Percentiles rank a stretch among this genome's conserved stretches.
Conservation (phyloP, 2,329 filamentous ascomycete genomes). For the Nothomitra cinnamomea region DNA sequence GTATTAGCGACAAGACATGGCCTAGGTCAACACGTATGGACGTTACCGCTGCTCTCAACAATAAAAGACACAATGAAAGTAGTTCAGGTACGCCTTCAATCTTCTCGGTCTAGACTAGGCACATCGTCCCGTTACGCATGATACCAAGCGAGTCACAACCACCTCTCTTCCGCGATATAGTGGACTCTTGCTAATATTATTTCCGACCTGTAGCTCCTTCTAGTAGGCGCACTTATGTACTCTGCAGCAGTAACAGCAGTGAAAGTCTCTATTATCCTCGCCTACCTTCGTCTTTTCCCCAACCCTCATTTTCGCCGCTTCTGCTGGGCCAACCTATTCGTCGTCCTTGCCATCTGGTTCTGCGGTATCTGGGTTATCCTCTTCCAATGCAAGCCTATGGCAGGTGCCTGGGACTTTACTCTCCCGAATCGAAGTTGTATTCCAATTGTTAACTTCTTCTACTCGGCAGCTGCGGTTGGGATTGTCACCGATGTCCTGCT, state of each 20-base stretch:
- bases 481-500: background rate
- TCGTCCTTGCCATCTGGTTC: background rate
- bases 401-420: background rate
- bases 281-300: background rate
- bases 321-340: background rate
- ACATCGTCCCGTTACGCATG: too few species aligned
- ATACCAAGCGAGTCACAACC: too few species aligned
- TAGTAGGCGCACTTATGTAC: background rate
- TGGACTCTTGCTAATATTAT: too few species aligned
- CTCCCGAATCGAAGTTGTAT: background rate
- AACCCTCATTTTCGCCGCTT: background rate
- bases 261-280: background rate
- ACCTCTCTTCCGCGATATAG: too few species aligned
- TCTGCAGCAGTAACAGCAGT: background rate
- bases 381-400: background rate
- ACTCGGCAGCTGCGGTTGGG: background rate
- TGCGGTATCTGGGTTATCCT: background rate
- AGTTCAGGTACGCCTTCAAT: background rate
- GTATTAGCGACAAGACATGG: background rate
- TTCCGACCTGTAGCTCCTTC: background rate
- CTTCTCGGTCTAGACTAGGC: too few species aligned
- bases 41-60: background rate
- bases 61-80: background rate
- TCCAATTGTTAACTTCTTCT: background rate
- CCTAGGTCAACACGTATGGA: background rate